Base-by-base conservation (phyloP, 441 rosid species). In the Euphorbia schlechtendalii region DNA sequence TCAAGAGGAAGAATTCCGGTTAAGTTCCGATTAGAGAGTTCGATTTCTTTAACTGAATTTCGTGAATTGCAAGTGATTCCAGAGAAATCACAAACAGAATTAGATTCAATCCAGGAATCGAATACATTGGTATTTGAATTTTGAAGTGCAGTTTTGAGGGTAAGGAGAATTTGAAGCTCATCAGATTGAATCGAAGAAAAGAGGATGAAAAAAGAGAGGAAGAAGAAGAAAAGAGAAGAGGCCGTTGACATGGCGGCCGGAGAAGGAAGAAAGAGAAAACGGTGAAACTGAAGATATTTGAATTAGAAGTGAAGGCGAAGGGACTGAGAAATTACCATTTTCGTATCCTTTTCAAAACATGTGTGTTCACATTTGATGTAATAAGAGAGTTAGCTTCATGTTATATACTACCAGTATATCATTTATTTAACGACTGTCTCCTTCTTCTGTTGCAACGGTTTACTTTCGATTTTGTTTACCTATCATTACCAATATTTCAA, bases 31-130 rank as follows among this genome's bases (percentile, higher is more conserved):
- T 36, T 59, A 0, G 97, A 83, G 67, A 93, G 96, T 65, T 90
- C 93, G 59, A 93, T 82, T 75, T 82, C 87, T 10, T 70, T 71
- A 53, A 93, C 96, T 18, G 76, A 78, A 32, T 78, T 63, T 2
- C 14, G 48, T 0, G 71, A 59, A 60, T 78, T 68, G 64, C 97
- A 90, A 24, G 85, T 76, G 76, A 93, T 69, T 71, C 98, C 98
- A 25, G 71, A 9, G 83, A 90, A 93, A 11, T 61, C 13, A 68
- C 96, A 90, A 0, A 68, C 13, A 46, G 60, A 59, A 49, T 32
- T 27, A 9, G 28, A 18, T 9, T 84, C 60, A 30, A 36, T 66
- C 98, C 98, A 93, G 1, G 96, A 82, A 49, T 71, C 65, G 60
- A 90, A 85, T 0, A 72, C 74, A 22, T 56, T 32, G 25, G 75